Conservation (phyloP, 257 asterid genomes). For the Gentiana straminea region DNA sequence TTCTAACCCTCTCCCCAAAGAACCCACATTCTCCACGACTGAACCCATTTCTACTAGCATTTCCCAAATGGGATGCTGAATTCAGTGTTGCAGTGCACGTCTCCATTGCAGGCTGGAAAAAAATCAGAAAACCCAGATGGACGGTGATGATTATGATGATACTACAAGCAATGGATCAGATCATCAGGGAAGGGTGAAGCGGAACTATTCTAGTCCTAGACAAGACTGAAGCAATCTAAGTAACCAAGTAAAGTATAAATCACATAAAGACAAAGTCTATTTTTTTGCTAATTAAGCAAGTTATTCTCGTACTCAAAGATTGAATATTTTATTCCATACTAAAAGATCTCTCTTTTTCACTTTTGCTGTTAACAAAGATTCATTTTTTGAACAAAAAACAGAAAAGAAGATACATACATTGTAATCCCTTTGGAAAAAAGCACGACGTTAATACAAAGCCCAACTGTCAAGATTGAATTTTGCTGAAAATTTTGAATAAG, state of each 20-base stretch:
- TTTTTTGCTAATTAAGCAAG: conserved; percentile 4
- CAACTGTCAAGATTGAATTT: not conserved
- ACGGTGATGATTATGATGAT: conserved; percentile 2
- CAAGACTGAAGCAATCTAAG: conserved; percentile 35
- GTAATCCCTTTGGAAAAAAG: not conserved
- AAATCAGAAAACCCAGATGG: conserved; percentile 10
- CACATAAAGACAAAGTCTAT: conserved; percentile 32
- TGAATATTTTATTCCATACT: not conserved
- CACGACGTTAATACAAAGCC: not conserved
- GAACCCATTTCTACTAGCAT: conserved; percentile 21
- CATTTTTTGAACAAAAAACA: no score
- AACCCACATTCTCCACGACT: conserved; percentile 42
- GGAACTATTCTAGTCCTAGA: conserved; percentile 13
- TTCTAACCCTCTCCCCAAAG: conserved; percentile 48
- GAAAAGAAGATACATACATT: not conserved
- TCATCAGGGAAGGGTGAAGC: conserved; percentile 10
- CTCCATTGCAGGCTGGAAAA: conserved; percentile 40
- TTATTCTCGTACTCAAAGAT: no score
- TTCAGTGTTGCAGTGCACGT: conserved; percentile 47
- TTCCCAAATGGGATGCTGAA: conserved; percentile 33
- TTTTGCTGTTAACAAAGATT: not conserved
- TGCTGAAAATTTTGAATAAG: not conserved
- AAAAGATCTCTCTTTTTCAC: not conserved
- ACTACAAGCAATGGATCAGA: conserved; percentile 1
- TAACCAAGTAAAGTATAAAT: conserved; percentile 61